Evolutionary conservation across 352 stramenopile species (phyloP).

Genomic region (Achlya hypogyna): DNA sequence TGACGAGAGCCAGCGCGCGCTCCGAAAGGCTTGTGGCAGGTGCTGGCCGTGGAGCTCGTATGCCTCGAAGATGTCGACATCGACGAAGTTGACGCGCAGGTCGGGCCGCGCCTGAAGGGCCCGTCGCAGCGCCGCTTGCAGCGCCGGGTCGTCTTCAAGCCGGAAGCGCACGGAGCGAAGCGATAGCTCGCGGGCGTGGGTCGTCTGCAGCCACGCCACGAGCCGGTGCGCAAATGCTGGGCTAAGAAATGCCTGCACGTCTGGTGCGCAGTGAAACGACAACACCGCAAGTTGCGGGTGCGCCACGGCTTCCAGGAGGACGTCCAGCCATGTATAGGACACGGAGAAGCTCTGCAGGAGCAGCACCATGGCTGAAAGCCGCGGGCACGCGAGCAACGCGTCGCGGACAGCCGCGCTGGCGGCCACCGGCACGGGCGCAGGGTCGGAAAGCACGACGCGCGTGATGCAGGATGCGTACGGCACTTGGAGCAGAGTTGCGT

Average conservation of each 20-base stretch:
- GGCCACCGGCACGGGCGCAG: too few species aligned
- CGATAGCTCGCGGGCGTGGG: neutral
- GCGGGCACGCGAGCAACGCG: too few species aligned
- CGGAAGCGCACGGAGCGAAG: neutral
- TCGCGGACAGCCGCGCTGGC: too few species aligned
- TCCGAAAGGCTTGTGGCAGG: neutral
- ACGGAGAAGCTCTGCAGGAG: too few species aligned
- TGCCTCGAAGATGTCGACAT: neutral
- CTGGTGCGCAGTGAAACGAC: too few species aligned
- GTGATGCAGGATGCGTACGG: too few species aligned
- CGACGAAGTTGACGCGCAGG: neutral
- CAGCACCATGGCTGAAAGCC: too few species aligned
- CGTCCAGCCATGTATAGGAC: too few species aligned
- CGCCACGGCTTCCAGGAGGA: too few species aligned
- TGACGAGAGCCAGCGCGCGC: neutral
- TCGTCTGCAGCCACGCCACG: neutral
- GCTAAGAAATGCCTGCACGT: neutral
- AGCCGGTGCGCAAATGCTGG: neutral
- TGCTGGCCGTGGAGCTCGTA: neutral
- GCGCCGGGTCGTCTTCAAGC: neutral
- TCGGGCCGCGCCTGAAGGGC: neutral
- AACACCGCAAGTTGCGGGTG: too few species aligned
- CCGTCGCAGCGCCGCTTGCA: neutral
- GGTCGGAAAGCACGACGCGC: too few species aligned
- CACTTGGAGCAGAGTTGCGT: too few species aligned